Conservation (phyloP, 352 stramenopile genomes). For the Phytophthora macrochlamydospora region DNA sequence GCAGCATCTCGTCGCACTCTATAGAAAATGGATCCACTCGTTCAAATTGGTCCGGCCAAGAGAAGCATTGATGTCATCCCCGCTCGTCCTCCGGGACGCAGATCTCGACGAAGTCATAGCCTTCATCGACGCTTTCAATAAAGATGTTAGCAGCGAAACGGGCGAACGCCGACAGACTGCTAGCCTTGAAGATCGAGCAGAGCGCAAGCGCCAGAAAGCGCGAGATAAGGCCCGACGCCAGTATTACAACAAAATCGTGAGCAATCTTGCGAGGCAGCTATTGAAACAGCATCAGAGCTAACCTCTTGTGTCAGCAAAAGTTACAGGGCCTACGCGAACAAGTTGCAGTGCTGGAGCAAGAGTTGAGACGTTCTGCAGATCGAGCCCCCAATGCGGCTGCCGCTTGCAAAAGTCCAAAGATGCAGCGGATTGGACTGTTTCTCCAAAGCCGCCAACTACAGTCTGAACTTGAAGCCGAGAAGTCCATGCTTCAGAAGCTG, state of each 20-base stretch:
- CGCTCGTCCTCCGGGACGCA: not conserved
- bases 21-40: no score
- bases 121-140: not conserved
- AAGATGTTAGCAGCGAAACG: not conserved
- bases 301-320: not conserved
- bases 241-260: not conserved
- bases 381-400: not conserved
- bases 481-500: not conserved
- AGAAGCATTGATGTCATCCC: not conserved
- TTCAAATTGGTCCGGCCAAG: no score
- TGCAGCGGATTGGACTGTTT: not conserved
- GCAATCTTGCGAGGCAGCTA: not conserved
- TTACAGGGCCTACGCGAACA: not conserved
- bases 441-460: not conserved
- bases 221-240: constrained; percentile 1
- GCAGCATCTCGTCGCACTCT: no score
- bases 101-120: not conserved
- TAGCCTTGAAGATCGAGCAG: no score
- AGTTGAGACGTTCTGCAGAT: not conserved
- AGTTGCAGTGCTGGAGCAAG: not conserved
- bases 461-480: not conserved
- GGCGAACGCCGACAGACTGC: no score
- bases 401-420: not conserved
- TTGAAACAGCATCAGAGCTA: not conserved
- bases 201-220: not conserved